These are phyloP conservation scores for Grifola frondosa DNA, from an alignment of 1,284 basidiomycete genomes.

Conservation along the genomic window DNA sequence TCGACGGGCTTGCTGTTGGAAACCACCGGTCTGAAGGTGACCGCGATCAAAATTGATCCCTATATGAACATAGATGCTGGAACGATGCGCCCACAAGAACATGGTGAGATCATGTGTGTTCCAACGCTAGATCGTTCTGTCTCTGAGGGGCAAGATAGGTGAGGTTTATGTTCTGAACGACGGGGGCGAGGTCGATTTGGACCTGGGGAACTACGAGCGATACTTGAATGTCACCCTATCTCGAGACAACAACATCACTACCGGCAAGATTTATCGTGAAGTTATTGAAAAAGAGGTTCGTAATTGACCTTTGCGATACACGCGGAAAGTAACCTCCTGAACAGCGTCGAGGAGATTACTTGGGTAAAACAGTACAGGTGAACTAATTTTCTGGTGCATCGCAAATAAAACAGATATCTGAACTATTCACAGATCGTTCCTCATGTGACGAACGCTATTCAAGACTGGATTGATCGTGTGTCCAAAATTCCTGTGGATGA, in stretches of 20 bases:
- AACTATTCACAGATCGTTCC: conserved; percentile 78
- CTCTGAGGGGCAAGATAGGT: conserved; percentile 49
- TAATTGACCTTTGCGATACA: not conserved
- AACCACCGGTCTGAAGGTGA: conserved; percentile 94
- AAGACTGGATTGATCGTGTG: conserved; percentile 98
- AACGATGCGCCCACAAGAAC: conserved; percentile 98
- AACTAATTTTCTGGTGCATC: conserved; percentile 20
- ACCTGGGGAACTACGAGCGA: conserved; percentile 98
- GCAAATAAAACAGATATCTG: not conserved
- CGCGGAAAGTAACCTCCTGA: conserved; percentile 12
- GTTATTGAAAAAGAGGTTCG: conserved; percentile 96
- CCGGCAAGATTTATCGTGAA: conserved; percentile 96
- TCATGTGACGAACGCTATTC: conserved; percentile 95
- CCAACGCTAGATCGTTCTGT: not conserved
- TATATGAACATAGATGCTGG: conserved; percentile 99
- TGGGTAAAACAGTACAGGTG: conserved; percentile 95
- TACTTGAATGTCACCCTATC: conserved; percentile 95
- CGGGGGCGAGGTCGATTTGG: conserved; percentile 97
- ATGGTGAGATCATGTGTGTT: conserved; percentile 60
- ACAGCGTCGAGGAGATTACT: conserved; percentile 92
- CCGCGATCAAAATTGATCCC: conserved; percentile 99
- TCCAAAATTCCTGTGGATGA: conserved; percentile 94
- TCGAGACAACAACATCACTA: conserved; percentile 97
- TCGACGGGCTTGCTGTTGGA: conserved; percentile 96
- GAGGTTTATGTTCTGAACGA: conserved; percentile 99